Percentiles rank a stretch among this genome's conserved stretches.
Evolutionary conservation across 495 filamentous ascomycete genomes (phyloP).

Genomic region (Chaetomium cochliodes): DNA sequence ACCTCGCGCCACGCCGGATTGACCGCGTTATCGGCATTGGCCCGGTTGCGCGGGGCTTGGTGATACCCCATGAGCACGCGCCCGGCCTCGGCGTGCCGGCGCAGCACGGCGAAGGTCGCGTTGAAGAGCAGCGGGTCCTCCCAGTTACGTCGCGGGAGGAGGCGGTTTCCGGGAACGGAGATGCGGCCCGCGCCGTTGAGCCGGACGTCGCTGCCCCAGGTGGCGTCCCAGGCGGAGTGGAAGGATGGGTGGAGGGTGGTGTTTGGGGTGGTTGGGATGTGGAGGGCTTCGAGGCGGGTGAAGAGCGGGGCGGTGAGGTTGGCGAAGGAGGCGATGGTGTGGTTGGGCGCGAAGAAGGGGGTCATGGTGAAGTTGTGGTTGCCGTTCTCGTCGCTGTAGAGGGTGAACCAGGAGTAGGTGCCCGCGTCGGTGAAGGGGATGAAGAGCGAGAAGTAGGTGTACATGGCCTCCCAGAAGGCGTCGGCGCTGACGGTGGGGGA

Average conservation of each 20-base stretch:
- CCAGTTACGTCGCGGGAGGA: slow-evolving; percentile 54
- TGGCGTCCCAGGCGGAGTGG: slow-evolving; percentile 26
- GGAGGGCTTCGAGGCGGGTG: slow-evolving; percentile 35
- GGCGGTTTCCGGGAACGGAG: slow-evolving; percentile 29
- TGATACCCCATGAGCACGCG: slow-evolving; percentile 32
- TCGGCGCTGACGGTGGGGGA: slow-evolving; percentile 31
- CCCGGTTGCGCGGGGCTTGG: slow-evolving; percentile 2
- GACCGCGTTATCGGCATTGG: slow-evolving; percentile 46
- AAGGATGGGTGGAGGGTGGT: slow-evolving; percentile 16
- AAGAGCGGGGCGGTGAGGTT: slow-evolving; percentile 48
- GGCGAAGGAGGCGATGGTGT: slow-evolving; percentile 32
- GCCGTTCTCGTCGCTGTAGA: slow-evolving; percentile 34
- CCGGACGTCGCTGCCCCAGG: background rate
- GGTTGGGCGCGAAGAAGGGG: slow-evolving; percentile 33
- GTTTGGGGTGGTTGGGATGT: slow-evolving; percentile 35
- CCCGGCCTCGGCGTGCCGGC: slow-evolving; percentile 46
- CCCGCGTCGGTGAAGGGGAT: slow-evolving; percentile 40
- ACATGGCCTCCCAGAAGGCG: slow-evolving; percentile 55
- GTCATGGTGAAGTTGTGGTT: slow-evolving; percentile 37
- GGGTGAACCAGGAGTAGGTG: slow-evolving; percentile 43
- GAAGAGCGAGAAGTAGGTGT: slow-evolving; percentile 38
- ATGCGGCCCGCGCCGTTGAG: slow-evolving; percentile 2
- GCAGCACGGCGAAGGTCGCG: slow-evolving; percentile 48
- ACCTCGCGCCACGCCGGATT: slow-evolving; percentile 57
- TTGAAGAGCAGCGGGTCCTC: slow-evolving; percentile 43